Evolutionary conservation across 108 stramenopile genomes (phyloP), one percentile per base, ranked within the genome.

Genomic region (Skeletonema marinoi): DNA sequence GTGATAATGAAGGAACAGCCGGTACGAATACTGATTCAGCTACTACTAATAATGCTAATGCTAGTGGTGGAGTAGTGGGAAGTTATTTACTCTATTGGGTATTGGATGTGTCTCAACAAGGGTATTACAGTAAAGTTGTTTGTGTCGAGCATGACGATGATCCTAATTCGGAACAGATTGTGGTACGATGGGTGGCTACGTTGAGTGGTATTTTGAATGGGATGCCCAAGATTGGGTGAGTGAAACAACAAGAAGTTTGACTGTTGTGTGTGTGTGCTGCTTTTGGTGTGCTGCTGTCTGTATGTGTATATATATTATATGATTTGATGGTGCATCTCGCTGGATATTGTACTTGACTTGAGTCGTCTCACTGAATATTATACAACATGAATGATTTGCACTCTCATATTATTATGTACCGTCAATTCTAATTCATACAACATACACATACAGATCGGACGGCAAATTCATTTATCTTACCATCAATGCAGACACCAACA

Each of bases 211-310:
- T 63, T 63, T 32, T 63, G 62, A 63, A 21, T 36, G 62, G 62
- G 19, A 63, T 36, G 62, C 62, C 62, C 3, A 36, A 32, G 62
- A 63, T 63, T 36, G 62, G 62, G 62, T 32, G 62, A 63, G 62
- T 32, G 39, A 12, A 11, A 25, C 0, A 12, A 41, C 9, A 39
- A 8, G 4, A 4, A 7, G 11, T 41, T 12, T 11, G 39, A 41
- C 12, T 1, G 12, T 41, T 35, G 33, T 35, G 6, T 35, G 33
- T 35, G 33, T 11, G 12, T 32, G 31, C 0, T 38, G 30, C n/a
- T n/a, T n/a, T 32, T 63, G 32, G 6, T 33, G 62, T 33, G 19
- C 6, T 63, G 62, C 2, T 63, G 8, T 11, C 17, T 32, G 60
- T 61, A 32, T 46, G 4, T 51, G 50, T 51, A 17, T 51, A n/a